Percentiles rank a stretch among this genome's conserved stretches.
These are phyloP conservation scores for Mycocentrospora acerina DNA, from an alignment of 2,329 filamentous ascomycete species.

Conservation along the genomic window DNA sequence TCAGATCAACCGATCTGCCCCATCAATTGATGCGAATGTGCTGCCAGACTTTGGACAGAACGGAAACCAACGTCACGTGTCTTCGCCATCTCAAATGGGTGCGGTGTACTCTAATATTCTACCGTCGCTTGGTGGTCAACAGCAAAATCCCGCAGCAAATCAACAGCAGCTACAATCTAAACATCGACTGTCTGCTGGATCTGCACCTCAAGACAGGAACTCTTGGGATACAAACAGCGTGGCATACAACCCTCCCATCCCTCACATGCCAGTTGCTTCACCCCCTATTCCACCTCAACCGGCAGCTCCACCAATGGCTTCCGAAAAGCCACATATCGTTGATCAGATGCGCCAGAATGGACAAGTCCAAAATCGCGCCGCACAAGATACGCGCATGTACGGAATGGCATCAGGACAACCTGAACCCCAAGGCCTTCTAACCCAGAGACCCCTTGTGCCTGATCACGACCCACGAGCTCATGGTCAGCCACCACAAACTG, in stretches of 20 bases:
- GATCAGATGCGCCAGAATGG: constrained; percentile 2
- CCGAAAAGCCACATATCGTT: constrained; percentile 8
- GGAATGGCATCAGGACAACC: constrained; percentile 8
- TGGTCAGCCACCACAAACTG: constrained; percentile 22
- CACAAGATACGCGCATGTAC: constrained; percentile 14
- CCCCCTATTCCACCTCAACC: constrained; percentile 9
- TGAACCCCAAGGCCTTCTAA: constrained; percentile 10
- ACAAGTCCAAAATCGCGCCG: constrained; percentile 8
- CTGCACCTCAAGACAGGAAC: constrained; percentile 2
- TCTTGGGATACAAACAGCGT: constrained; percentile 2
- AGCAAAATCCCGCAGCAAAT: constrained; percentile 3
- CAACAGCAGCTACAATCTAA: constrained; percentile 5
- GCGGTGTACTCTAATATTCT: constrained; percentile 13
- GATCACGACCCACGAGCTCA: constrained; percentile 17
- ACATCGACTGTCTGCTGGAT: constrained; percentile 1
- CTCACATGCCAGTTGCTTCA: constrained; percentile 13
- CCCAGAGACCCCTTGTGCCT: constrained; percentile 8
- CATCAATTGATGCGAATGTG: constrained; percentile 6
- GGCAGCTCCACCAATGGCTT: constrained; percentile 3
- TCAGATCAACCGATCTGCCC: constrained; percentile 32
- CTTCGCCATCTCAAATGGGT: constrained; percentile 4
- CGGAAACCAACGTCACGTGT: constrained; percentile 11
- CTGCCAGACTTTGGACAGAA: constrained; percentile 8
- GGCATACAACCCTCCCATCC: neutral
- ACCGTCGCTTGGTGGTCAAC: constrained; percentile 2